phyloP scores from a whole-genome alignment of 2,329 filamentous ascomycete genomes.

The Dothiorella sarmentorum region DNA sequence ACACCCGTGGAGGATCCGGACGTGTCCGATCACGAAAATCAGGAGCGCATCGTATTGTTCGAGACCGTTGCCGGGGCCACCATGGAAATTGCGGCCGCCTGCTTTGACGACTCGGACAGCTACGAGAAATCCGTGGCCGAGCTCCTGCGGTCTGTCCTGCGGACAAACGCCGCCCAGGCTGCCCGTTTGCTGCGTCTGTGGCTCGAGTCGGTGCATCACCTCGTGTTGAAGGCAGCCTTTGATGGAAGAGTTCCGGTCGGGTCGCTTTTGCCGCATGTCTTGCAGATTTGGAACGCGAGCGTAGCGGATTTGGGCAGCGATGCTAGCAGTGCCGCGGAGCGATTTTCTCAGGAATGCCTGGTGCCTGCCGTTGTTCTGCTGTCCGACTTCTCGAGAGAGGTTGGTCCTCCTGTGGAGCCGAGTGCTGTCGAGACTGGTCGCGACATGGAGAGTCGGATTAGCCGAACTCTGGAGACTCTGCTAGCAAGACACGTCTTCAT shows the following conservation, averaged over 20 bases:
- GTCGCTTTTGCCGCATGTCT: conserved; percentile 18
- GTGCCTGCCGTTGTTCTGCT: conserved; percentile 30
- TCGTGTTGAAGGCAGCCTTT: background rate
- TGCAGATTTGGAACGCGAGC: conserved; percentile 34
- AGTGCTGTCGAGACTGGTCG: conserved; percentile 1
- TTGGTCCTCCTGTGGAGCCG: conserved; percentile 1
- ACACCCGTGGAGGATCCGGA: conserved; percentile 2
- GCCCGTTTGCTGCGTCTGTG: conserved; percentile 36
- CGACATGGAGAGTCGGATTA: conserved; percentile 7
- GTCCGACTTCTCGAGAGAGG: conserved; percentile 19
- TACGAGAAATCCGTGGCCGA: conserved; percentile 29
- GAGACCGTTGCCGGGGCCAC: conserved; percentile 26
- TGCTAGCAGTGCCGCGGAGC: conserved; percentile 30
- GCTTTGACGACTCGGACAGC: conserved; percentile 19
- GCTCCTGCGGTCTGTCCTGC: conserved; percentile 36
- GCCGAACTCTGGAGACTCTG: conserved; percentile 31
- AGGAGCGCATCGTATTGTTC: conserved; percentile 28
- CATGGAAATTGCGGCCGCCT: conserved; percentile 18
- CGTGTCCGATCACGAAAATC: conserved; percentile 21
- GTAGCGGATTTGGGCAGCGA: conserved; percentile 27
- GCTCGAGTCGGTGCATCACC: conserved; percentile 27
- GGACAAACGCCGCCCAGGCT: conserved; percentile 34
- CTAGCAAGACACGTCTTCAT: conserved; percentile 43
- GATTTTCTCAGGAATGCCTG: conserved; percentile 39
- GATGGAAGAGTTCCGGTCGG: background rate